Percentiles rank a stretch among this genome's conserved stretches.
Conservation (phyloP, 805 yeast genomes). For the Wickerhamomyces sydowiorum region DNA sequence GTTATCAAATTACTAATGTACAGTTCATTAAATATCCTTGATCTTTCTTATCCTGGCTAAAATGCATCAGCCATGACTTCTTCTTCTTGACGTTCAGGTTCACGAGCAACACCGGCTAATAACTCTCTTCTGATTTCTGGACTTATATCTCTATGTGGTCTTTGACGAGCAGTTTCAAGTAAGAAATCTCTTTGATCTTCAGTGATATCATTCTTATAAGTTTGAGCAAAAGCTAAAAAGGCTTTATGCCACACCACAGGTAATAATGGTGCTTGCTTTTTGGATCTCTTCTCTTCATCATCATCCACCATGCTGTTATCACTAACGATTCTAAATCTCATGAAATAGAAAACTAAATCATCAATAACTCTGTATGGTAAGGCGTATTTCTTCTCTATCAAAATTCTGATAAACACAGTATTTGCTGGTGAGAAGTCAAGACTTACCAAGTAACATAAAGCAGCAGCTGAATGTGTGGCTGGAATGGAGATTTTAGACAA, state of each 20-base stretch:
- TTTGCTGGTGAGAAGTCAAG: slow-evolving; percentile 84
- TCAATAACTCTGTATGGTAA: slow-evolving; percentile 95
- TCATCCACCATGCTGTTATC: slow-evolving; percentile 29
- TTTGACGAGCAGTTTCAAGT: slow-evolving; percentile 83
- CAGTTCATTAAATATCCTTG: too few species aligned
- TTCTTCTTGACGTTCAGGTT: slow-evolving; percentile 24
- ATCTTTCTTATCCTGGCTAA: too few species aligned
- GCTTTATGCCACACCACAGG: slow-evolving; percentile 99
- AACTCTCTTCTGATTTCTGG: slow-evolving; percentile 94
- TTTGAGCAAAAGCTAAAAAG: slow-evolving; percentile 87
- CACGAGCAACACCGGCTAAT: slow-evolving; percentile 75
- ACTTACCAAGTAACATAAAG: slow-evolving; percentile 77
- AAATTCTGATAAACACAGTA: slow-evolving; percentile 82
- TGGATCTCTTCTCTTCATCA: slow-evolving; percentile 32
- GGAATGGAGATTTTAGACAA: slow-evolving; percentile 88
- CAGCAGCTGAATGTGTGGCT: slow-evolving; percentile 93
- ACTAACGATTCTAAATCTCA: slow-evolving; percentile 72
- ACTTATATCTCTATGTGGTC: slow-evolving; percentile 83
- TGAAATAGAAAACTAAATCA: slow-evolving; percentile 88
- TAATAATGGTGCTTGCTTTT: slow-evolving; percentile 41
- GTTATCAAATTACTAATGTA: too few species aligned
- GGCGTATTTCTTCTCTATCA: slow-evolving; percentile 93
- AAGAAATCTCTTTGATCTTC: slow-evolving; percentile 96
- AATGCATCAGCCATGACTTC: slow-evolving; percentile 27
- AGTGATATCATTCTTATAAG: slow-evolving; percentile 96